Base-by-base conservation (phyloP, 2,329 filamentous ascomycete species). In the Pseudocercospora macadamiae region DNA sequence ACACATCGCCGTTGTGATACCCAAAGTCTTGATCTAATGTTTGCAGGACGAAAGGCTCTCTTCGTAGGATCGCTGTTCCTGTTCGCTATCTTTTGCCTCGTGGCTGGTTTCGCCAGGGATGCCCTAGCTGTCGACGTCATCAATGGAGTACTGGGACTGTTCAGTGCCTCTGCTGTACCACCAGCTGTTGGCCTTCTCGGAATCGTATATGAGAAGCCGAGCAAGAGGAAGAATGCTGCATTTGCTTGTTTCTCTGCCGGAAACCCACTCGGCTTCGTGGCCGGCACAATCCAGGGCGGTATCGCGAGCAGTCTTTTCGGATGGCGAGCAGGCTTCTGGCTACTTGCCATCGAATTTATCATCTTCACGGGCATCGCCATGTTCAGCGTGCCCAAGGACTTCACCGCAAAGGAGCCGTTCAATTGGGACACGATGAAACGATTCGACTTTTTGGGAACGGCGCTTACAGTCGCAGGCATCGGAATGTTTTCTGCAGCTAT, bases 141-240 rank as follows among this genome's bases (percentile, higher is more conserved):
- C 34, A 85, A 82, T 44, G 87, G 86, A 5, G 73, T 89, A 3
- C 74, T 89, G 26, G 88, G 88, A 3, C 75, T 89, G n/a, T 82
- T 83, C 55, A 83, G 83, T 4, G 87, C 87, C 1, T 83, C 84
- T 55, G 82, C 86, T 1, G 82, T 88, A 1, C 86, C 86, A 4
- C 84, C 86, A 0, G 85, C 86, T 0, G 83, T 88, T 47, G 86
- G 86, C 0, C 83, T 86, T 48, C 76, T 90, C 0, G 87, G 87
- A 12, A 80, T 82, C 0, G 81, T 85, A 6, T 90, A 90, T 63
- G 78, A 80, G n/a, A 78, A 78, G 64, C 86, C 87, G 0, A 82
- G 78, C 9, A 79, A 78, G 57, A 75, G 86, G n/a, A 88, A 88
- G 76, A 89, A 89, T 64, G 76, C 79, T 61, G 86, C 82, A 0